Percentiles rank a stretch among this genome's conserved stretches.
phyloP scores from a whole-genome alignment of 106 monocot species.

The Dendrobium huoshanense region DNA sequence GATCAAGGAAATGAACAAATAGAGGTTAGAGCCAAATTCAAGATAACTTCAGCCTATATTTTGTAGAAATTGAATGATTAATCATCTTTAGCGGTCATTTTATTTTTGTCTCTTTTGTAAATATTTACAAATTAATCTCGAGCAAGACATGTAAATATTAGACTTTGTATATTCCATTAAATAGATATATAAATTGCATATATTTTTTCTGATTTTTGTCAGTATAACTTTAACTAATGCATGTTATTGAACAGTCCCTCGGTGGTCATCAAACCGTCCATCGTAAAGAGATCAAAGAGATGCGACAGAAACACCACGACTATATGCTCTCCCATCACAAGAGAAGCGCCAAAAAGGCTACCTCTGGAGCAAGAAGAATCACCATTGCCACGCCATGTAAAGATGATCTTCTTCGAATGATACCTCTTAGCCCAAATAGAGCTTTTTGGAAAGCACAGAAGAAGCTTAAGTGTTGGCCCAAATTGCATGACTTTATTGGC shows the following conservation, averaged over 20 bases:
- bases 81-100: no score
- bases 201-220: no score
- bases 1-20: no score
- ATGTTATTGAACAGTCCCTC: neutral
- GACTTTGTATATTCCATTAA: no score
- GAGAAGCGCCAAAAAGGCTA: neutral
- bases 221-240: no score
- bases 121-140: no score
- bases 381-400: neutral
- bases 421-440: neutral
- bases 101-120: no score
- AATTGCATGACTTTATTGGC: neutral
- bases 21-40: no score
- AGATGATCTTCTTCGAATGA: neutral
- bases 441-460: neutral
- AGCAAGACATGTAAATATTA: no score
- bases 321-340: neutral
- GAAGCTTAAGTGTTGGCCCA: neutral
- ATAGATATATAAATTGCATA: no score
- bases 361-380: neutral
- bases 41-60: no score
- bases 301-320: neutral
- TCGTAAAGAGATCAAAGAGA: constrained; percentile 1
- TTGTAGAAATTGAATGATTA: no score
- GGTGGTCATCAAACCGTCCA: neutral